Percentiles rank a stretch among this genome's conserved stretches.
Conservation (phyloP, 2,329 filamentous ascomycete genomes). For the Teratosphaeria nubilosa region DNA sequence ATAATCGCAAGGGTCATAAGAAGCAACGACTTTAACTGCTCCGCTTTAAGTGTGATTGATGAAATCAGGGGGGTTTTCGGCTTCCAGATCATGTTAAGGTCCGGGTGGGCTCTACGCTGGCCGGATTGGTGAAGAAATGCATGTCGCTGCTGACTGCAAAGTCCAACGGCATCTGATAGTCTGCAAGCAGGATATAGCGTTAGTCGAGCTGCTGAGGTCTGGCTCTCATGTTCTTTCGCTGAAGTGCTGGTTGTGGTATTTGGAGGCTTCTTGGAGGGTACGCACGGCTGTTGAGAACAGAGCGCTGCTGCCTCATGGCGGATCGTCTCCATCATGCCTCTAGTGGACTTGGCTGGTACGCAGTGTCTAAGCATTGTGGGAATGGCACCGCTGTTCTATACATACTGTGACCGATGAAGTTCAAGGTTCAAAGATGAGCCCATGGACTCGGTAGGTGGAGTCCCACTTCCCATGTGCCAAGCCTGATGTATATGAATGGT, state of each 20-base stretch:
- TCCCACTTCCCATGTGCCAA: too few species aligned
- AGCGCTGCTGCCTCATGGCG: neutral
- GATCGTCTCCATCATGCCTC: neutral
- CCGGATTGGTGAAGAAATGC: neutral
- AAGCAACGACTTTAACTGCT: neutral
- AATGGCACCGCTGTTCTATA: neutral
- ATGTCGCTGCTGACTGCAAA: neutral
- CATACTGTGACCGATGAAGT: neutral
- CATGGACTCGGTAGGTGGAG: too few species aligned
- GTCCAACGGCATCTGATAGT: neutral
- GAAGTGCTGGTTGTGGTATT: neutral
- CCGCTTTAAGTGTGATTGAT: neutral
- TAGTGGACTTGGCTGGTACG: too few species aligned
- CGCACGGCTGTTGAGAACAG: neutral
- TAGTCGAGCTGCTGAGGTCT: neutral
- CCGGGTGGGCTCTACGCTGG: neutral
- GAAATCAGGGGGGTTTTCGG: neutral
- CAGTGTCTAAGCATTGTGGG: too few species aligned
- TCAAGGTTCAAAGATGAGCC: too few species aligned
- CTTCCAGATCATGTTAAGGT: neutral
- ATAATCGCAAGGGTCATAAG: neutral
- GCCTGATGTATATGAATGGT: too few species aligned
- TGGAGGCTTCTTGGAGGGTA: neutral
- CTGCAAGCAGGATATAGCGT: neutral
- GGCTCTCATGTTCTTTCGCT: neutral